Percentiles rank a stretch among this genome's conserved stretches.
Conservation (phyloP, 371 early-diverging fungal genomes). For the Apophysomyces elegans region DNA sequence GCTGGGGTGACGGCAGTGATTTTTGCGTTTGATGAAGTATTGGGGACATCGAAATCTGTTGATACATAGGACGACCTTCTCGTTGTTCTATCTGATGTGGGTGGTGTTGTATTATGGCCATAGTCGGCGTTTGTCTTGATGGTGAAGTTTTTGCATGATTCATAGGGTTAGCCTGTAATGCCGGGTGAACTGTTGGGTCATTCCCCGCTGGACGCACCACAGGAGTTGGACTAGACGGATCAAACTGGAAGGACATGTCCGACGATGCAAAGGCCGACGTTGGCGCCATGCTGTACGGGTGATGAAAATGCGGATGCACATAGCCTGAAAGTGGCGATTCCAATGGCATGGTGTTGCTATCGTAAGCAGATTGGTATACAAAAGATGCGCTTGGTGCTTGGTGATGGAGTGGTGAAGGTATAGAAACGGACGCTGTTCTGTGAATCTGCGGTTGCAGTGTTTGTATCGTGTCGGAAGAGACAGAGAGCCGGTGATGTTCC, state of each 20-base stretch:
- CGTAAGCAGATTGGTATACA: constrained; percentile 2
- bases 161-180: constrained; percentile 32
- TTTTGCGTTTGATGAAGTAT: constrained; percentile 8
- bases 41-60: constrained; percentile 4
- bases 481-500: constrained; percentile 1
- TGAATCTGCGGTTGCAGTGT: constrained; percentile 6
- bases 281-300: constrained; percentile 15
- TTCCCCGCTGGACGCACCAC: constrained; percentile 20
- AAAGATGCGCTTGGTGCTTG: constrained; percentile 4
- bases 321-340: constrained; percentile 1
- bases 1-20: background rate
- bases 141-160: constrained; percentile 16
- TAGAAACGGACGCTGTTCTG: constrained; percentile 5
- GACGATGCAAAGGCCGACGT: constrained; percentile 23
- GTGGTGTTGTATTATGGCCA: constrained; percentile 6
- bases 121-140: constrained; percentile 1
- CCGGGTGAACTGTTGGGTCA: constrained; percentile 34
- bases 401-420: constrained; percentile 7
- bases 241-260: constrained; percentile 30
- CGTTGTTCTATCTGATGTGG: constrained; percentile 8
- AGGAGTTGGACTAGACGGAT: constrained; percentile 22
- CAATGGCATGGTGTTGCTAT: background rate
- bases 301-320: constrained; percentile 8
- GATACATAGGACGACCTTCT: constrained; percentile 4
- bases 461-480: background rate